These are phyloP conservation scores for Phytophthora palmivora DNA, from an alignment of 352 stramenopile genomes.

Conservation along the genomic window DNA sequence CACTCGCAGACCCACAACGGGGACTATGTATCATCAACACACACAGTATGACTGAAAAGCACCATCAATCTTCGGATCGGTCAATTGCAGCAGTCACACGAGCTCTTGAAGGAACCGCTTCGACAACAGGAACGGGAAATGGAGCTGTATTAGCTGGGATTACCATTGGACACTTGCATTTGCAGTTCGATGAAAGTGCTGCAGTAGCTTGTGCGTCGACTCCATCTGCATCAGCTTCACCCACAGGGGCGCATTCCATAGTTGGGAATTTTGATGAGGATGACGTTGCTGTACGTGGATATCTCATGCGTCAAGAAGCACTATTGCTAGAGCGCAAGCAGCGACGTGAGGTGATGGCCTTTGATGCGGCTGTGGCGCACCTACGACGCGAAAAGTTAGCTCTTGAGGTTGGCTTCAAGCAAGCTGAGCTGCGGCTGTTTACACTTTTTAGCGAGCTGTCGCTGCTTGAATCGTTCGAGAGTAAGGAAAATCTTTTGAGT, in stretches of 20 bases:
- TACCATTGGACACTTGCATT: slow-evolving; percentile 34
- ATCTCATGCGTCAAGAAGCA: slow-evolving; percentile 75
- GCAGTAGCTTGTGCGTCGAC: slow-evolving; percentile 1
- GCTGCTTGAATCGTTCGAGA: slow-evolving; percentile 92
- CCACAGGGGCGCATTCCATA: slow-evolving; percentile 5
- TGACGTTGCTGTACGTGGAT: slow-evolving; percentile 51
- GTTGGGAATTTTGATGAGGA: slow-evolving; percentile 50
- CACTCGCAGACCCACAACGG: slow-evolving; percentile 31
- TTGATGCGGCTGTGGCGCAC: slow-evolving; percentile 91
- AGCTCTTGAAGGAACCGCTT: slow-evolving; percentile 28
- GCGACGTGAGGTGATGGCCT: slow-evolving; percentile 68
- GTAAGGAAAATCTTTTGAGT: slow-evolving; percentile 88
- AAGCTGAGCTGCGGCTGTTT: slow-evolving; percentile 89
- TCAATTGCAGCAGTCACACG: slow-evolving; percentile 42
- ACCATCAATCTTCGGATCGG: slow-evolving; percentile 34
- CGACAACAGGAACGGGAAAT: background rate
- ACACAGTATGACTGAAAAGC: slow-evolving; percentile 19
- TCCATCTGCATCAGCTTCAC: background rate
- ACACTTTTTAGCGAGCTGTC: slow-evolving; percentile 87
- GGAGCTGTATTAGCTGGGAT: slow-evolving; percentile 1
- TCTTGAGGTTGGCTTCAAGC: slow-evolving; percentile 90
- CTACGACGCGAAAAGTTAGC: slow-evolving; percentile 87
- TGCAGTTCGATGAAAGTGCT: slow-evolving; percentile 26
- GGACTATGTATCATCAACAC: slow-evolving; percentile 4
- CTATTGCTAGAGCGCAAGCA: slow-evolving; percentile 70